Evolutionary conservation across 768 basidiomycete species (phyloP).

Genomic region (Russula emetica): DNA sequence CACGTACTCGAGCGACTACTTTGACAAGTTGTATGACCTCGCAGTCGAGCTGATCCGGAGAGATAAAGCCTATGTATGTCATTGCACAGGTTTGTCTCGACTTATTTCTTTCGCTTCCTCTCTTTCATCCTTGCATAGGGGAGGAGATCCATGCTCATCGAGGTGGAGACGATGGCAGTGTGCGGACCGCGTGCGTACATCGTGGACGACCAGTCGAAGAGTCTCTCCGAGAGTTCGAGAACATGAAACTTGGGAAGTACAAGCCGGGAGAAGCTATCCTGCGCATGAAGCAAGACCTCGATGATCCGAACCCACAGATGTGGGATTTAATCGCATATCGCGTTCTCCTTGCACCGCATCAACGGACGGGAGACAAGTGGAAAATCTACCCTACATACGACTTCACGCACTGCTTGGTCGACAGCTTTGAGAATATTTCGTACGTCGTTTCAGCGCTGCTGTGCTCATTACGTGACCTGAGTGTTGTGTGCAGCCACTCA

Average conservation of each 20-base stretch:
- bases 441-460: constrained; percentile 42
- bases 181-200: constrained; percentile 81
- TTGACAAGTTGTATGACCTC: constrained; percentile 77
- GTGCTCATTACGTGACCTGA: constrained; percentile 12
- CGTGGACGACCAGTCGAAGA: constrained; percentile 82
- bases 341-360: constrained; percentile 85
- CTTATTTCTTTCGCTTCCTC: not conserved
- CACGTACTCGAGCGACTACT: constrained; percentile 98
- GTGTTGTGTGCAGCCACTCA: constrained; percentile 64
- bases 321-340: constrained; percentile 99
- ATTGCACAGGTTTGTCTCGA: constrained; percentile 78
- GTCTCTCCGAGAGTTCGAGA: constrained; percentile 82
- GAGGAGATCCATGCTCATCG: constrained; percentile 89
- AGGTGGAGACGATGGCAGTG: constrained; percentile 75
- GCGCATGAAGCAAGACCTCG: constrained; percentile 95
- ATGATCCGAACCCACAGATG: constrained; percentile 95
- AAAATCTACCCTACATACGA: constrained; percentile 98
- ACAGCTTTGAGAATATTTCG: constrained; percentile 99
- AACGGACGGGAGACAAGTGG: constrained; percentile 91
- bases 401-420: constrained; percentile 96
- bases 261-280: constrained; percentile 88
- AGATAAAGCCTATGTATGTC: constrained; percentile 92
- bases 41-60: constrained; percentile 85
- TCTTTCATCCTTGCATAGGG: constrained; percentile 44
- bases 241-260: constrained; percentile 89